Base-by-base conservation (phyloP, 2,329 filamentous ascomycete genomes). In the Fusarium papillatum region DNA sequence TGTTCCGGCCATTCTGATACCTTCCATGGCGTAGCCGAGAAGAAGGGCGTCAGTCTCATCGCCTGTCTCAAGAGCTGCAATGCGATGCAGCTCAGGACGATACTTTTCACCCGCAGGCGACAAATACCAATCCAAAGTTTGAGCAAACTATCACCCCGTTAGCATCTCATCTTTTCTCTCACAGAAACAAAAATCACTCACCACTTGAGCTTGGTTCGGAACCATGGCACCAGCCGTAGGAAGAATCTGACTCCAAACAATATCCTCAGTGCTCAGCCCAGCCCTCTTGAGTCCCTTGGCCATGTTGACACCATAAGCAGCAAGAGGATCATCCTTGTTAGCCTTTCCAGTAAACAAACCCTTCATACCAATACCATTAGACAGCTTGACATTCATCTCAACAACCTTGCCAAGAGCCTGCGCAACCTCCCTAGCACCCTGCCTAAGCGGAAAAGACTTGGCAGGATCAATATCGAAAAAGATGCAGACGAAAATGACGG, bases 91-190 rank as follows among this genome's bases (percentile, higher is more conserved):
- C 53, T 92, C 90, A 0, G 89, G 85, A 1, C 94, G 82, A 78
- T 95, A 86, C 16, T 85, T 76, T 66, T 86, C 83, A 76, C 91
- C 90, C 38, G 89, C 84, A 4, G 88, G 85, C 0, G 90, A 89
- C 7, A 95, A 87, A 80, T 94, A 95, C 84, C 90, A 95, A 80
- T 95, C 93, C 22, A 95, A 86, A 3, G 93, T 88, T 84, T 94
- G 93, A 2, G 93, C 91, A 80, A 95, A 95, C 88, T 92, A 71
- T 34, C 2, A 13, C 31, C 14, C n/a, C 26, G 67, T 84, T 55
- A 82, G 77, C n/a, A 74, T 34, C 10, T 6, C 7, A 22, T 7
- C 4, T 17, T 10, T 16, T 38, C n/a, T 10, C 13, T 34, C 55
- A 26, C 43, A 9, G 19, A 34, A 17, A 26, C n/a, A n/a, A n/a